phyloP scores from a whole-genome alignment of 257 asterid genomes.

The Echium plantagineum region DNA sequence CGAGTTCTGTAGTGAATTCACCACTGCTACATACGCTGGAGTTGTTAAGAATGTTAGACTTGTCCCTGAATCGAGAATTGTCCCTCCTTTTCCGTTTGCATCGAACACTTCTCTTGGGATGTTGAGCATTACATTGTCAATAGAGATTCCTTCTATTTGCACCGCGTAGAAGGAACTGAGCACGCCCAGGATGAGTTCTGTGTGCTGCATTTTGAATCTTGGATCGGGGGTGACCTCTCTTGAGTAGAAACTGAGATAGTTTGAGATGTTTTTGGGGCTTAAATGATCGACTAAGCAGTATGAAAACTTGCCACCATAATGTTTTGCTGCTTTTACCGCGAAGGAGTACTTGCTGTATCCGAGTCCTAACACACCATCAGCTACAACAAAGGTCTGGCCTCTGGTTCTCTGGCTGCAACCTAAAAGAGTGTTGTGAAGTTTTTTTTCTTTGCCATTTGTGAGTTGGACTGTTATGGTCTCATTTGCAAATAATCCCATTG shows the following conservation, averaged over 20 bases:
- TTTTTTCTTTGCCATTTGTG: constrained; percentile 17
- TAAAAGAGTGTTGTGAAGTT: constrained; percentile 25
- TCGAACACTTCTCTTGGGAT: constrained; percentile 41
- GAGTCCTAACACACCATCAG: constrained; percentile 48
- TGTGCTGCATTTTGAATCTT: constrained; percentile 25
- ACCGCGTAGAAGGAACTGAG: constrained; percentile 36
- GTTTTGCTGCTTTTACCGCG: constrained; percentile 22
- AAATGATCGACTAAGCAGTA: constrained; percentile 57
- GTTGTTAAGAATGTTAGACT: constrained; percentile 31
- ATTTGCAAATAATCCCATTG: constrained; percentile 36
- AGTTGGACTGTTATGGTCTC: constrained; percentile 33
- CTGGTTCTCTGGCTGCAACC: constrained; percentile 36
- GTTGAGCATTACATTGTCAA: constrained; percentile 25
- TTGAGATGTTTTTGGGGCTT: constrained; percentile 32
- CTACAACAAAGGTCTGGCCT: constrained; percentile 22
- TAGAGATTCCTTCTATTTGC: constrained; percentile 34
- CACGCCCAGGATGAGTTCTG: constrained; percentile 34
- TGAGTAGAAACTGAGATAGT: constrained; percentile 38
- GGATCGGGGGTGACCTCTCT: constrained; percentile 4
- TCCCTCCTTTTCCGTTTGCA: constrained; percentile 29
- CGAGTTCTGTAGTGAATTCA: constrained; percentile 25
- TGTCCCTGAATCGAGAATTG: constrained; percentile 42
- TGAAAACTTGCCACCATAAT: constrained; percentile 47
- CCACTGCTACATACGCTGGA: constrained; percentile 39
- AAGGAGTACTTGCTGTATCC: constrained; percentile 46